Percentiles rank a stretch among this genome's conserved stretches.
These are phyloP conservation scores for Phanerochaete sordida DNA, from an alignment of 768 basidiomycete species.

Conservation along the genomic window DNA sequence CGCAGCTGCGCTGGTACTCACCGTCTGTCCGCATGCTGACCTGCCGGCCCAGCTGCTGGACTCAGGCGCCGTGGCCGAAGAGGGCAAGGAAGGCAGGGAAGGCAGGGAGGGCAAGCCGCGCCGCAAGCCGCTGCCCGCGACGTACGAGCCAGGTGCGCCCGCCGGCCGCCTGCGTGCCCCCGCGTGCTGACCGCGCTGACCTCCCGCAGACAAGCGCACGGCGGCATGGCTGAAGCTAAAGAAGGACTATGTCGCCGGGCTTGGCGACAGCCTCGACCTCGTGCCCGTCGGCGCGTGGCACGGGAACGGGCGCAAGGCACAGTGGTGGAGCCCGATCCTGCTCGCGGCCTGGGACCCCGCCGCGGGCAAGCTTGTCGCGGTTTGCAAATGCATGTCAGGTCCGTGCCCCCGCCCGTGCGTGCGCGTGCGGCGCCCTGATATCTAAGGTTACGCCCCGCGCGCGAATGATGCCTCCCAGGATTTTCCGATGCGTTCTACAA, in stretches of 20 bases:
- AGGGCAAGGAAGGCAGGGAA: too few species aligned
- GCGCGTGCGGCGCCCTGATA: neutral
- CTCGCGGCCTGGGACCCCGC: constrained; percentile 71
- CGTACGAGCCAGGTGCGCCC: constrained; percentile 70
- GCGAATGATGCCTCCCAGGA: constrained; percentile 36
- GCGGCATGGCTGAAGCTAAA: constrained; percentile 90
- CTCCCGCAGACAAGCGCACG: constrained; percentile 65
- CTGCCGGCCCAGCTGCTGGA: constrained; percentile 56
- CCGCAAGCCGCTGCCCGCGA: constrained; percentile 72
- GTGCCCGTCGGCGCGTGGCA: constrained; percentile 83
- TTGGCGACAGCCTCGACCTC: constrained; percentile 74
- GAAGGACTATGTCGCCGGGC: constrained; percentile 81
- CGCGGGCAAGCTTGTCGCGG: constrained; percentile 60
- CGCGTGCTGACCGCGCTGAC: neutral
- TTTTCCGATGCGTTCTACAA: constrained; percentile 85
- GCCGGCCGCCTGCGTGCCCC: neutral
- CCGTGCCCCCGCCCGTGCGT: too few species aligned
- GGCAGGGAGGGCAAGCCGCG: constrained; percentile 35
- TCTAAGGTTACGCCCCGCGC: neutral
- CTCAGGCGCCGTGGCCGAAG: constrained; percentile 38
- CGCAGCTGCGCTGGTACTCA: neutral
- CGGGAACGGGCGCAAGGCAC: constrained; percentile 83
- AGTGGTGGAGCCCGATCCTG: constrained; percentile 91
- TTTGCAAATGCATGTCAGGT: constrained; percentile 93
- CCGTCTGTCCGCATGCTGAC: constrained; percentile 3